Conservation (phyloP, 2,329 filamentous ascomycete species). For the Calonectria pseudoturangicola region DNA sequence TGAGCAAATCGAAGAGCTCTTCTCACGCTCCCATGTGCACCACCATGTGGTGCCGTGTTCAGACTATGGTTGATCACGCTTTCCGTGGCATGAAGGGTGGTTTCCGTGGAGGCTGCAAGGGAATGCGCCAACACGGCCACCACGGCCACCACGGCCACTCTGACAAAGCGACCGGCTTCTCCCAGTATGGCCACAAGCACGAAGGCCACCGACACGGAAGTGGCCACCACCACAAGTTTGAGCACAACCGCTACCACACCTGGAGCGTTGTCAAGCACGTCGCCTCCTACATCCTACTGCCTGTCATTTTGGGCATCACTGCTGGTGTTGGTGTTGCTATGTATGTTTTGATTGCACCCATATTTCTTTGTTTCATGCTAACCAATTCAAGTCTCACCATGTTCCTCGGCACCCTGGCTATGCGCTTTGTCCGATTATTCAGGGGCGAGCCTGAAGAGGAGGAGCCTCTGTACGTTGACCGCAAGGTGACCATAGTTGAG, state of each 20-base stretch:
- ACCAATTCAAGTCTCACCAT: slow-evolving; percentile 73
- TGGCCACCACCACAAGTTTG: slow-evolving; percentile 51
- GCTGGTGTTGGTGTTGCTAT: slow-evolving; percentile 81
- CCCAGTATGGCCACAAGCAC: slow-evolving; percentile 37
- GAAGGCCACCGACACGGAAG: slow-evolving; percentile 45
- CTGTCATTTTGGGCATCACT: slow-evolving; percentile 80
- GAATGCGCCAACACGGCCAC: slow-evolving; percentile 45
- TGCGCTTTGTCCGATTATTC: slow-evolving; percentile 75
- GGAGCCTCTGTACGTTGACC: slow-evolving; percentile 26
- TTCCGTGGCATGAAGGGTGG: slow-evolving; percentile 54
- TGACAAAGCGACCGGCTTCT: slow-evolving; percentile 35
- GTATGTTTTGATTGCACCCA: slow-evolving; percentile 61
- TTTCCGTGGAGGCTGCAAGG: slow-evolving; percentile 54
- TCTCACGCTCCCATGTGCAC: slow-evolving; percentile 56
- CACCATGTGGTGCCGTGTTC: slow-evolving; percentile 72
- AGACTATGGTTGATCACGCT: slow-evolving; percentile 59
- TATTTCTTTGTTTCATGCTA: slow-evolving; percentile 46
- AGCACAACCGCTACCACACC: slow-evolving; percentile 54
- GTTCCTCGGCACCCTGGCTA: slow-evolving; percentile 77
- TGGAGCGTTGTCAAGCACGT: slow-evolving; percentile 73
- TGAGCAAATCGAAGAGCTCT: slow-evolving; percentile 54
- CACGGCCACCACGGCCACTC: slow-evolving; percentile 43
- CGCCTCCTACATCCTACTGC: slow-evolving; percentile 78
- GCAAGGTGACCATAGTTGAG: slow-evolving; percentile 63
- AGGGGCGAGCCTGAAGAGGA: slow-evolving; percentile 40